phyloP scores from a whole-genome alignment of 2,329 filamentous ascomycete species.

The Emergomyces pasteurianus region DNA sequence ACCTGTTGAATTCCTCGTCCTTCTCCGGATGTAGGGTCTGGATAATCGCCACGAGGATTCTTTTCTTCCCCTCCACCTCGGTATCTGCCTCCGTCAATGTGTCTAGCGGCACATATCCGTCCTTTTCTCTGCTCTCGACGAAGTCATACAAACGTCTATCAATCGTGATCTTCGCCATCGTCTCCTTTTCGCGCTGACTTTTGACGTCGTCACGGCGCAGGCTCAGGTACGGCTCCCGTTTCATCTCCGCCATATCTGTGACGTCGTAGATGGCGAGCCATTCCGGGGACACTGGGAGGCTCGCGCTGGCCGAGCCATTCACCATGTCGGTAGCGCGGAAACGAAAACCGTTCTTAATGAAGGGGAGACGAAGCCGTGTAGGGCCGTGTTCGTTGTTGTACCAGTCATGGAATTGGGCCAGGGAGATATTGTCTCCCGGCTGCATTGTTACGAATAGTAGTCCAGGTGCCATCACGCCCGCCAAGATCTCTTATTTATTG shows the following conservation, averaged over 20 bases:
- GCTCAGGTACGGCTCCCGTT: conserved; percentile 54
- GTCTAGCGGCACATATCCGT: conserved; percentile 50
- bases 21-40: conserved; percentile 41
- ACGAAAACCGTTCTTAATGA: conserved; percentile 65
- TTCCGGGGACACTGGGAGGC: conserved; percentile 42
- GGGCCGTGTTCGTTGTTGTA: conserved; percentile 92
- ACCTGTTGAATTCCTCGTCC: conserved; percentile 49
- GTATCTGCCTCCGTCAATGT: conserved; percentile 47
- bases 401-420: conserved; percentile 74
- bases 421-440: conserved; percentile 52
- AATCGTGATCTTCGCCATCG: conserved; percentile 56
- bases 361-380: conserved; percentile 61
- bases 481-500: not conserved
- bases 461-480: conserved; percentile 39
- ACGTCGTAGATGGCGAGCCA: conserved; percentile 79
- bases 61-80: conserved; percentile 11
- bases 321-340: conserved; percentile 55
- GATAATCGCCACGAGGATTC: conserved; percentile 51
- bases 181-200: conserved; percentile 47
- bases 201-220: conserved; percentile 38
- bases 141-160: conserved; percentile 60
- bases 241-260: conserved; percentile 58
- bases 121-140: conserved; percentile 41
- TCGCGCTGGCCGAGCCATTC: conserved; percentile 15
- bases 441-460: conserved; percentile 83